Conservation (phyloP, 345 rosid species). For the Camelina hispida region DNA sequence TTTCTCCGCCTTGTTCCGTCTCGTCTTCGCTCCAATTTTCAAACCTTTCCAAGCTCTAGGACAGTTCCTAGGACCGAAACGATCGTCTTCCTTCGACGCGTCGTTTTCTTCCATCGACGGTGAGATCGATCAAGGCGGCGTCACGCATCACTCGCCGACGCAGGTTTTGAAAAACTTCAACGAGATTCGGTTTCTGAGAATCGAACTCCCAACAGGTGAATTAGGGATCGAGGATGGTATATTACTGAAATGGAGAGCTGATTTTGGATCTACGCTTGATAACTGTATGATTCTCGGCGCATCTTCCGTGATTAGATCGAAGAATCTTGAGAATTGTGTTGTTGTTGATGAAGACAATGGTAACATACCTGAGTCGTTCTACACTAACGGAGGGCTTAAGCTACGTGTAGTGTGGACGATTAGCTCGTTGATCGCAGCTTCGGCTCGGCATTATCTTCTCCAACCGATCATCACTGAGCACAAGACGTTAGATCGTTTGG, state of each 20-base stretch:
- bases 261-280: conserved; percentile 94
- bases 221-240: conserved; percentile 86
- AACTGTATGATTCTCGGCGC: conserved; percentile 92
- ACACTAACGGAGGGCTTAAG: conserved; percentile 93
- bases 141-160: conserved; percentile 95
- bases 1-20: conserved; percentile 57
- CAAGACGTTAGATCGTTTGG: conserved; percentile 79
- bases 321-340: conserved; percentile 39
- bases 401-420: conserved; percentile 96
- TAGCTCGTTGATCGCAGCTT: conserved; percentile 90
- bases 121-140: conserved; percentile 70
- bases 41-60: conserved; percentile 82
- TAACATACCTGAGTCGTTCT: conserved; percentile 91
- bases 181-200: conserved; percentile 78
- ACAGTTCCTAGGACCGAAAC: conserved; percentile 64
- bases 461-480: conserved; percentile 92
- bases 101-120: conserved; percentile 49
- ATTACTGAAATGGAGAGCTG: conserved; percentile 87
- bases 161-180: conserved; percentile 84
- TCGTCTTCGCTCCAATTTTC: conserved; percentile 64
- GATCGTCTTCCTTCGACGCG: conserved; percentile 4
- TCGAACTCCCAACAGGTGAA: conserved; percentile 89
- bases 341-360: conserved; percentile 67
- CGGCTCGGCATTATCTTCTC: conserved; percentile 88
- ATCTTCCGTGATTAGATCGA: conserved; percentile 53